These are phyloP conservation scores for Lepiota venenata DNA, from an alignment of 768 basidiomycete genomes.

Conservation along the genomic window DNA sequence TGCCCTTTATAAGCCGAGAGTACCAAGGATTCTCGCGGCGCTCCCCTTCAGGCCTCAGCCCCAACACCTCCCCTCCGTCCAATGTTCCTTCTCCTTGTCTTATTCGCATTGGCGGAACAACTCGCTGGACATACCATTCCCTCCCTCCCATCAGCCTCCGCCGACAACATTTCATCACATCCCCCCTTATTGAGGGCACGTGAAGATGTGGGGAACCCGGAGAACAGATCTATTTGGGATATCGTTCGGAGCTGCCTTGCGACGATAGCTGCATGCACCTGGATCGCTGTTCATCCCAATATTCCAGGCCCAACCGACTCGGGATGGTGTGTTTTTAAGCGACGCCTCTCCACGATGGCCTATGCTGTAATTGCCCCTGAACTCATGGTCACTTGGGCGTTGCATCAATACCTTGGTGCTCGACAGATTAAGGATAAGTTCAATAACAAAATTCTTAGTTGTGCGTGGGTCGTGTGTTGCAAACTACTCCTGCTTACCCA, in stretches of 20 bases:
- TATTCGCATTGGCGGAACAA: not conserved
- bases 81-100: not conserved
- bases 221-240: not conserved
- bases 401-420: slow-evolving; percentile 11
- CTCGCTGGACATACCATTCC: not conserved
- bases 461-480: not conserved
- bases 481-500: too few relatives aligned
- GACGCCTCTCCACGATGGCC: not conserved
- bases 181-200: too few relatives aligned
- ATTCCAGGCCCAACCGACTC: slow-evolving; percentile 1
- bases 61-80: too few relatives aligned
- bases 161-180: not conserved
- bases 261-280: slow-evolving; percentile 11
- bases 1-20: too few relatives aligned
- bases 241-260: slow-evolving; percentile 10
- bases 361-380: slow-evolving; percentile 14
- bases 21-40: too few relatives aligned
- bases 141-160: too few relatives aligned
- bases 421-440: not conserved
- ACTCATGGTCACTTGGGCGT: slow-evolving; percentile 13
- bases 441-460: not conserved
- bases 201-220: not conserved
- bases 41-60: too few relatives aligned
- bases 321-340: not conserved
- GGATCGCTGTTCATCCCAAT: slow-evolving; percentile 13